Conservation (phyloP, 768 basidiomycete genomes). For the Coprinopsis marcescibilis region DNA sequence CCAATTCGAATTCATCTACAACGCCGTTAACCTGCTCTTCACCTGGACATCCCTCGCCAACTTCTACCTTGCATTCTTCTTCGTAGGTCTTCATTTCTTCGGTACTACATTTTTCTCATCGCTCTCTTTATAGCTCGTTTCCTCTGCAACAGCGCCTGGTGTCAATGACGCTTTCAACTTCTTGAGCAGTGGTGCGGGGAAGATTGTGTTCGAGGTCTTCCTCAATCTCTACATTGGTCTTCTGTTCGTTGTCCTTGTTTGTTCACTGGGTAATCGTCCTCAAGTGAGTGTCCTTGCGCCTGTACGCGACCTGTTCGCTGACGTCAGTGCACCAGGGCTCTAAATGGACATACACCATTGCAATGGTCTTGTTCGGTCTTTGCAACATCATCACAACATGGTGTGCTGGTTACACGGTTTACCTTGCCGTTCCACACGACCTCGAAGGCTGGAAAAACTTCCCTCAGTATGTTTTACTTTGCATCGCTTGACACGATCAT, state of each 20-base stretch:
- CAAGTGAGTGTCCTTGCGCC: slow-evolving; percentile 31
- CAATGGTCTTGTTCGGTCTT: slow-evolving; percentile 74
- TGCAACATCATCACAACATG: slow-evolving; percentile 77
- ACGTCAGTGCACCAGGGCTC: slow-evolving; percentile 47
- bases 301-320: slow-evolving; percentile 1
- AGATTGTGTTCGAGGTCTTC: slow-evolving; percentile 73
- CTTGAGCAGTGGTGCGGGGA: slow-evolving; percentile 65
- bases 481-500: no score
- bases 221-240: slow-evolving; percentile 77
- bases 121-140: slow-evolving; percentile 53
- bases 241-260: slow-evolving; percentile 75
- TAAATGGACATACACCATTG: slow-evolving; percentile 75
- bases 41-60: slow-evolving; percentile 93
- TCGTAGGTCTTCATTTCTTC: slow-evolving; percentile 45
- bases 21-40: slow-evolving; percentile 82
- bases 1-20: slow-evolving; percentile 87
- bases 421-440: slow-evolving; percentile 73
- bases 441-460: slow-evolving; percentile 72
- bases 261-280: slow-evolving; percentile 89
- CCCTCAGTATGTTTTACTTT: slow-evolving; percentile 44
- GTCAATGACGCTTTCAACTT: slow-evolving; percentile 75
- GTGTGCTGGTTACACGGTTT: slow-evolving; percentile 90
- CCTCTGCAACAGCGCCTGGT: slow-evolving; percentile 61
- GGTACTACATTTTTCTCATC: slow-evolving; percentile 1
- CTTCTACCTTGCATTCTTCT: slow-evolving; percentile 93